Evolutionary conservation across 2,329 filamentous ascomycete genomes (phyloP), one percentile per base, ranked within the genome.

Genomic region (Colletotrichum sidae): DNA sequence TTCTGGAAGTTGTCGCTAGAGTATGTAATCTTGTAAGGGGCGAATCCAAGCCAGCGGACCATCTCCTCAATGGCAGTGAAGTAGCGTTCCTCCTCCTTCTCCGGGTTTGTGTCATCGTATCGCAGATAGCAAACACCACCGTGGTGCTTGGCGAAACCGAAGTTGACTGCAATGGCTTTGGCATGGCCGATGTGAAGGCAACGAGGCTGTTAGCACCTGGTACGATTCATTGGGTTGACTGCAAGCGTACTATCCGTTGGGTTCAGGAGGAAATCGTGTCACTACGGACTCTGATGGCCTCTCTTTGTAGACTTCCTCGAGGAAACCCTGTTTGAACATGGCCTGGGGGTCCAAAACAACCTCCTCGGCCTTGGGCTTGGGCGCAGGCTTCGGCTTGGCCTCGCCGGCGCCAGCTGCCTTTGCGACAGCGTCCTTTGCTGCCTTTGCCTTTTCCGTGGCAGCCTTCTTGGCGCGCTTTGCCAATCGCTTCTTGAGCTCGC

Each of bases 141-240:
- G 75, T 97, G 92, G 74, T 90, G 89, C 73, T 87, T 88, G 12
- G 96, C 95, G 76, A 97, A 98, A 7, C 95, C 95, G 79, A 98
- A 98, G 80, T 98, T 97, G 77, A 98, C 89, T 0, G 93, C 91
- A 76, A 98, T 97, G 25, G 96, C 95, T 81, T 98, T 98, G 69
- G 92, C 92, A 76, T 98, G 96, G 17, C 95, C 95, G 71, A 98
- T 92, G 75, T 66, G 63, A 47, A 66, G 34, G 34, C 63, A 41
- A 12, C 9, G n/a, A 8, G 42, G 8, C 13, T 45, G 59, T 63
- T 39, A 64, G 17, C 15, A 42, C 4, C 37, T 17, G 25, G 25
- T 6, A 39, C 44, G n/a, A 46, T 8, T 8, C 8, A 34, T 35
- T 6, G 97, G 94, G 9, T 97, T 86, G 76, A 35, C 7, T 8